Conservation (phyloP, 2,329 filamentous ascomycete species). For the Cladosporium halotolerans region DNA sequence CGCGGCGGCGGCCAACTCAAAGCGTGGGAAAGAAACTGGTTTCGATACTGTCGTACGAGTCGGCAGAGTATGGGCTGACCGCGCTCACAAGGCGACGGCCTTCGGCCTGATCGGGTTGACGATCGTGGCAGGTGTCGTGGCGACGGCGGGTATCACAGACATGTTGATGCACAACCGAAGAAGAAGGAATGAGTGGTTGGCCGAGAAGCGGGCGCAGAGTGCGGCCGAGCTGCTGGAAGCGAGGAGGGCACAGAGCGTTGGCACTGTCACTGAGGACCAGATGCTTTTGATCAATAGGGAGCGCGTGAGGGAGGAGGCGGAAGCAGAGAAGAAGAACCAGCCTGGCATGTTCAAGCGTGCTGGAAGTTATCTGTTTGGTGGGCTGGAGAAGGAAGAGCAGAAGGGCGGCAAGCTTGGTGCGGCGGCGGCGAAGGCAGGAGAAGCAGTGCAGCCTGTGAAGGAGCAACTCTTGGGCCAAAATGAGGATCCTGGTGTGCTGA, state of each 20-base stretch:
- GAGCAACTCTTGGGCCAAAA: constrained; percentile 15
- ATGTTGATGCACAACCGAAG: constrained; percentile 63
- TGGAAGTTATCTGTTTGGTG: constrained; percentile 29
- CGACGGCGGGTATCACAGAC: constrained; percentile 58
- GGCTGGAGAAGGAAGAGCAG: constrained; percentile 31
- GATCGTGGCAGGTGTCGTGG: constrained; percentile 56
- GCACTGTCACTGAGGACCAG: constrained; percentile 45
- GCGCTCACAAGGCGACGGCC: constrained; percentile 54
- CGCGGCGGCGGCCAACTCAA: constrained; percentile 42
- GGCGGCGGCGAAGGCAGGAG: constrained; percentile 15
- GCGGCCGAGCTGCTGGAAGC: constrained; percentile 40
- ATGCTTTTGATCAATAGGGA: constrained; percentile 51
- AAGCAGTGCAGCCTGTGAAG: constrained; percentile 12
- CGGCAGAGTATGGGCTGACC: constrained; percentile 54
- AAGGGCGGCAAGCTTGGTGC: constrained; percentile 32
- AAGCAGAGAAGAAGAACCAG: constrained; percentile 33
- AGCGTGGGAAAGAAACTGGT: constrained; percentile 44
- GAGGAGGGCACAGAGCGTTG: constrained; percentile 35
- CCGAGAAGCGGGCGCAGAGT: constrained; percentile 43
- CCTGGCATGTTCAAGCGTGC: constrained; percentile 32
- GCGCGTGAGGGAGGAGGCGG: constrained; percentile 55
- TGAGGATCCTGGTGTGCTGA: constrained; percentile 24
- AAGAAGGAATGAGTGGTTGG: constrained; percentile 57
- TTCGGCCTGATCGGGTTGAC: constrained; percentile 54
- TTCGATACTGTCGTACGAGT: constrained; percentile 50